Base-by-base conservation (phyloP, 2,329 filamentous ascomycete species). In the Scedosporium boydii region DNA sequence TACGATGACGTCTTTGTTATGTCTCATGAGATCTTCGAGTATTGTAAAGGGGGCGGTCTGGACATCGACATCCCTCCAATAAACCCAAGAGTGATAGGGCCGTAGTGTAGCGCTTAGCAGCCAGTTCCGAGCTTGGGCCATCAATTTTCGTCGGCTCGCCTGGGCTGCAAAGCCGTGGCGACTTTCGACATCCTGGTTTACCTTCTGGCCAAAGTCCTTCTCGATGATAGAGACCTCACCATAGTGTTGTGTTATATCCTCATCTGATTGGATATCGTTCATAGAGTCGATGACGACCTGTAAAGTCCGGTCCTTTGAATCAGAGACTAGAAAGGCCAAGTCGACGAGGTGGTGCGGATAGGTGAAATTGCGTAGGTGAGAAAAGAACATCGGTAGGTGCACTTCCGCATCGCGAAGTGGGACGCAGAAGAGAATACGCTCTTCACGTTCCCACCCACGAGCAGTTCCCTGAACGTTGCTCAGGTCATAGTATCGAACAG, bases 111-210 rank as follows among this genome's bases (percentile, higher is more conserved):
- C 93, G 70, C 92, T 97, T 63, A 99, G 78, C 60, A 99, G 81
- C 95, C 95, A 99, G 76, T 99, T 99, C 65, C 95, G 85, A 59
- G 95, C 95, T 77, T 97, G 92, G 0, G 95, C 95, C 95, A 99
- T 99, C 70, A 96, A 82, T 78, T 99, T 99, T 75, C 95, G 86
- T 69, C 95, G 84, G 67, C 88, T 90, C 26, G 95, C 95, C 76
- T 99, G 95, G 1, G 95, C 95, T 34, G 93, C 95, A 72, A 99
- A 99, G 26, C 95, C 96, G 75, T 99, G 95, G 67, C 95, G 88
- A 73, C 91, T 96, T 77, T 99, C 95, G 27, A 98, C 92, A 76
- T 99, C 93, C 76, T 99, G 95, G 66, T 96, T 91, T 64, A 99
- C 95, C 73, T 93, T 93, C 74, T 99, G 95, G 3, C 95, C 95